These are phyloP conservation scores for Xylaria sp. DNA, from an alignment of 2,329 filamentous ascomycete species.

Conservation along the genomic window DNA sequence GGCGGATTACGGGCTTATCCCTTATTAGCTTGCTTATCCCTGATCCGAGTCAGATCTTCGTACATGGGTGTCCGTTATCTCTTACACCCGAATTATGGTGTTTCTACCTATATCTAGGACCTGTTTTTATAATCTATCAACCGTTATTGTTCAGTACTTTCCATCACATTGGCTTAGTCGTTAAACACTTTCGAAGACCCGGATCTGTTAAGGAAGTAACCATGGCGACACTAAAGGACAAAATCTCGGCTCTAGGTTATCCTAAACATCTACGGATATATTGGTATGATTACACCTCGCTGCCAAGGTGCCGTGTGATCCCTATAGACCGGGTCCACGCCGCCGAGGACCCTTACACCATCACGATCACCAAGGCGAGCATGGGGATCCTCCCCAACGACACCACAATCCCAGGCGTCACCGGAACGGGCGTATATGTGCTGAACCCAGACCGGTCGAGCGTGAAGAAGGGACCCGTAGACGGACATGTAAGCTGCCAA, in stretches of 20 bases:
- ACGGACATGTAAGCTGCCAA: constrained; percentile 72
- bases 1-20: not conserved
- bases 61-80: not conserved
- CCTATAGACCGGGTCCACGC: constrained; percentile 67
- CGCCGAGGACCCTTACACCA: constrained; percentile 55
- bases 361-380: constrained; percentile 72
- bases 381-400: constrained; percentile 77
- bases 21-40: not conserved
- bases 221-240: constrained; percentile 2
- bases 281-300: constrained; percentile 83
- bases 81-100: not conserved
- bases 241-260: not conserved
- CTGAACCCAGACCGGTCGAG: constrained; percentile 73
- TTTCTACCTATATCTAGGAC: not conserved
- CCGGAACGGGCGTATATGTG: constrained; percentile 71
- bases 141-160: not conserved
- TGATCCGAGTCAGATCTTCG: not conserved
- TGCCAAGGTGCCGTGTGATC: constrained; percentile 71
- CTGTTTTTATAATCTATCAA: not conserved
- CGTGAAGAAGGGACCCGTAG: constrained; percentile 66
- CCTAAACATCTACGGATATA: constrained; percentile 75
- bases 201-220: not conserved
- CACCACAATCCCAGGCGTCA: constrained; percentile 60
- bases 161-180: not conserved
- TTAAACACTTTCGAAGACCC: not conserved